A percentile compares a stretch with the other conserved stretches of the same genome.
Evolutionary conservation across 139 green algal genomes (phyloP).

Genomic region (Penium margaritaceum): DNA sequence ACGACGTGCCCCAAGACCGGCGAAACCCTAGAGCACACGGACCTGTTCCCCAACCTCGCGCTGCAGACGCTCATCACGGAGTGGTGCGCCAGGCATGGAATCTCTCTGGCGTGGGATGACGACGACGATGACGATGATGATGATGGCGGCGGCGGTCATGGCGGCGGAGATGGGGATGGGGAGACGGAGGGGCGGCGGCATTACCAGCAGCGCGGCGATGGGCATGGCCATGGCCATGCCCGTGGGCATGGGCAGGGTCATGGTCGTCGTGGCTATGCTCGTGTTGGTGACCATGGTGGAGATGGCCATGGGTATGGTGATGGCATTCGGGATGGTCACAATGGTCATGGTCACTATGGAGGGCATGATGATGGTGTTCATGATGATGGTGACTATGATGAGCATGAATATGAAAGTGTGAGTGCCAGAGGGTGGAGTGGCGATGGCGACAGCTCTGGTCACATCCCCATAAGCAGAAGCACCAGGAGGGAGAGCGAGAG

Average conservation of each 20-base stretch:
- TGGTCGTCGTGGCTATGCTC: not conserved
- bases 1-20: not conserved
- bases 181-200: not conserved
- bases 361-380: too few relatives aligned
- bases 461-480: too few relatives aligned
- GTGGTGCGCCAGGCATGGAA: not conserved
- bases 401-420: too few relatives aligned
- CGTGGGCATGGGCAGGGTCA: not conserved
- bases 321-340: not conserved
- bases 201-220: not conserved
- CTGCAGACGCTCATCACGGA: constrained; percentile 1
- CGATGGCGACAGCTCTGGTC: too few relatives aligned
- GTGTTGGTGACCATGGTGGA: not conserved
- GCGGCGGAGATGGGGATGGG: not conserved
- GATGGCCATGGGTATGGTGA: not conserved
- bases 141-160: not conserved
- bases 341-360: too few relatives aligned
- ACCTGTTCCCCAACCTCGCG: constrained; percentile 3
- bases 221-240: not conserved
- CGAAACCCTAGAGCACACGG: not conserved
- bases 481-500: too few relatives aligned
- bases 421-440: too few relatives aligned
- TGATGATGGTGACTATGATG: too few relatives aligned
- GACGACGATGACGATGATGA: not conserved
- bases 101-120: not conserved